Percentiles rank a stretch among this genome's conserved stretches.
phyloP scores from a whole-genome alignment of 164 flowering plant genomes.

The Stephania yunnanensis region DNA sequence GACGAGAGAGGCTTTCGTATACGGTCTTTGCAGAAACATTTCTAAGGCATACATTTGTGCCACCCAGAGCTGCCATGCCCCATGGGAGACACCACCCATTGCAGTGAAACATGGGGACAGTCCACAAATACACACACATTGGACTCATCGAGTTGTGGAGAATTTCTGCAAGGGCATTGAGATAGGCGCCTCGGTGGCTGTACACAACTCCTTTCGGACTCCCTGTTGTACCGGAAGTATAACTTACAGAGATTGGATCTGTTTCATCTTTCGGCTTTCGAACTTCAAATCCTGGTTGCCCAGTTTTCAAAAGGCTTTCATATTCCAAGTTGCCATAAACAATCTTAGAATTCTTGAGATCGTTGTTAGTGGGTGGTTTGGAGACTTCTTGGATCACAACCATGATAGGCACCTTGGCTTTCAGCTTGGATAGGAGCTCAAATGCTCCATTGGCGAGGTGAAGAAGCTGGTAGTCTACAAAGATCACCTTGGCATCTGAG shows the following conservation, averaged over 20 bases:
- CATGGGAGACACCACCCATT: constrained; percentile 81
- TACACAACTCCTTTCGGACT: constrained; percentile 37
- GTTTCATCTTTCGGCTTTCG: constrained; percentile 56
- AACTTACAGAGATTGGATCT: constrained; percentile 63
- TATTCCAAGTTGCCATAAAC: constrained; percentile 18
- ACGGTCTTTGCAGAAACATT: too few relatives aligned
- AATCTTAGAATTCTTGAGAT: too few relatives aligned
- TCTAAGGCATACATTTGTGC: constrained; percentile 32
- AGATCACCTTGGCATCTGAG: constrained; percentile 52
- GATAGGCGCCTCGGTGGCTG: too few relatives aligned
- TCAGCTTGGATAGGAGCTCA: constrained; percentile 23
- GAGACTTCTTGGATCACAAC: constrained; percentile 32
- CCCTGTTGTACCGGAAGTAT: constrained; percentile 82
- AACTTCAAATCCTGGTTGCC: constrained; percentile 35
- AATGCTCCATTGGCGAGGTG: constrained; percentile 37
- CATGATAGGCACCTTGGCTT: constrained; percentile 30
- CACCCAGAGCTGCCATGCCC: constrained; percentile 76
- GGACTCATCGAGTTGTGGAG: constrained; percentile 38
- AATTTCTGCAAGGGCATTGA: too few relatives aligned
- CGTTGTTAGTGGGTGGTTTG: constrained; percentile 9
- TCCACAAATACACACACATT: constrained; percentile 66
- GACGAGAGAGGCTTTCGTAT: too few relatives aligned
- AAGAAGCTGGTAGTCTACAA: constrained; percentile 51
- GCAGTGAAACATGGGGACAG: constrained; percentile 85
- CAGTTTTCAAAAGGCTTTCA: constrained; percentile 34